These are phyloP conservation scores for Leonotis leonurus DNA, from an alignment of 257 asterid genomes.

Conservation along the genomic window DNA sequence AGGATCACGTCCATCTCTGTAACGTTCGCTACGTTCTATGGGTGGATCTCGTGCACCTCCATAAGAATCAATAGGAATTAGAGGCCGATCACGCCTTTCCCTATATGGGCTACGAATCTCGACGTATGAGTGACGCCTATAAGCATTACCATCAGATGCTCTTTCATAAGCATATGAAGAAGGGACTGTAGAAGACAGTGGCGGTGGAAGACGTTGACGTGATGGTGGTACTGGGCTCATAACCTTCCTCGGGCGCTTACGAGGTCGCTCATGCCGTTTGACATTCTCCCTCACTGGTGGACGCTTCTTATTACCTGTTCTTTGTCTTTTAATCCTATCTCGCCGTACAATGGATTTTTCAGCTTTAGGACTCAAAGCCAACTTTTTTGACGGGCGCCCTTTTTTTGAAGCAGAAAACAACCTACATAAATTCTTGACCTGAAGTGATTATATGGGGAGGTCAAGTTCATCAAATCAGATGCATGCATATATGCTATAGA, in stretches of 20 bases:
- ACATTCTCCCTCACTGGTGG: slow-evolving; percentile 28
- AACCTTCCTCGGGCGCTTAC: slow-evolving; percentile 31
- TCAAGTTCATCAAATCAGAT: background rate
- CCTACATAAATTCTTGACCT: slow-evolving; percentile 73
- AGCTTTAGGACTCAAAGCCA: slow-evolving; percentile 21
- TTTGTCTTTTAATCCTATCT: slow-evolving; percentile 22
- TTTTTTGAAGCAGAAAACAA: slow-evolving; percentile 42
- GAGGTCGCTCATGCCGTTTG: slow-evolving; percentile 27
- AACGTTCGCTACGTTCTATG: slow-evolving; percentile 9
- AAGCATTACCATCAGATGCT: slow-evolving; percentile 29
- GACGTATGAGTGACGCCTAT: slow-evolving; percentile 23
- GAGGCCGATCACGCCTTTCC: slow-evolving; percentile 13
- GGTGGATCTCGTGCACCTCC: slow-evolving; percentile 19
- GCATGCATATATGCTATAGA: slow-evolving; percentile 3
- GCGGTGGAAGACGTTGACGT: slow-evolving; percentile 21
- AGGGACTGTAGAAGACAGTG: slow-evolving; percentile 23
- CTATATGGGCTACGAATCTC: slow-evolving; percentile 16
- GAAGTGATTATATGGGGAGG: slow-evolving; percentile 14
- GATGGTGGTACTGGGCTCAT: slow-evolving; percentile 15
- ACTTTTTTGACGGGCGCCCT: slow-evolving; percentile 22
- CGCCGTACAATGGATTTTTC: slow-evolving; percentile 21
- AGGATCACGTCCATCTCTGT: slow-evolving; percentile 19
- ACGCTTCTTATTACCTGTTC: slow-evolving; percentile 26
- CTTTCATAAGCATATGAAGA: slow-evolving; percentile 40
- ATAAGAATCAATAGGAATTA: slow-evolving; percentile 24